Evolutionary conservation across 2,329 filamentous ascomycete genomes (phyloP).

Genomic region (Nothomitra cinnamomea): DNA sequence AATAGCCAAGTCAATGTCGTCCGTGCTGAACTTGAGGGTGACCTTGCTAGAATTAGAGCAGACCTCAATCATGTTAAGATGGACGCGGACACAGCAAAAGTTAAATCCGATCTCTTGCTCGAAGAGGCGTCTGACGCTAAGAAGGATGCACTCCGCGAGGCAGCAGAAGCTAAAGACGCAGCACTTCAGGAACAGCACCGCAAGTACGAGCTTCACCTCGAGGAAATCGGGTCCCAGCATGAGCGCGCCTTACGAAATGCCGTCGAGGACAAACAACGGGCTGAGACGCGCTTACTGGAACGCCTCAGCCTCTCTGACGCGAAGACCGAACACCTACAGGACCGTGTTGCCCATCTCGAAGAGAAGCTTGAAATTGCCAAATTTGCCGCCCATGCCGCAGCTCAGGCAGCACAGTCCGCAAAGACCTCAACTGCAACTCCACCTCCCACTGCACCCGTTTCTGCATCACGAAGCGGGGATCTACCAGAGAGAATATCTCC

Average conservation of each 20-base stretch:
- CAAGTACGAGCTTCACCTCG: constrained; percentile 51
- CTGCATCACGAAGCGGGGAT: constrained; percentile 16
- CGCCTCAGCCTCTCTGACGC: constrained; percentile 67
- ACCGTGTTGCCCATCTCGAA: constrained; percentile 69
- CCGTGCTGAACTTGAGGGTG: constrained; percentile 64
- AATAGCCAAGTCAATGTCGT: constrained; percentile 75
- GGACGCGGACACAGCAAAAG: constrained; percentile 66
- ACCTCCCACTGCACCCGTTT: constrained; percentile 18
- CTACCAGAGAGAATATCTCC: constrained; percentile 78
- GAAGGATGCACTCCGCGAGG: constrained; percentile 38
- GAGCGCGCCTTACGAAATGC: constrained; percentile 56
- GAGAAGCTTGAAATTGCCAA: constrained; percentile 84
- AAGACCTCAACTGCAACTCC: constrained; percentile 32
- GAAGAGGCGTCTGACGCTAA: constrained; percentile 63
- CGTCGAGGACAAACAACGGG: constrained; percentile 64
- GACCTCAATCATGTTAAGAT: constrained; percentile 65
- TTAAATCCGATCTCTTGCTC: constrained; percentile 66
- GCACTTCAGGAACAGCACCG: constrained; percentile 38
- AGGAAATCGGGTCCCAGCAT: constrained; percentile 61
- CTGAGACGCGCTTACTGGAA: constrained; percentile 65
- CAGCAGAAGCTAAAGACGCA: constrained; percentile 33
- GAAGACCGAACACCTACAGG: constrained; percentile 50
- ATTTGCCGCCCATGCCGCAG: constrained; percentile 70
- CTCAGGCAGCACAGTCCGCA: constrained; percentile 49
- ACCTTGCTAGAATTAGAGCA: constrained; percentile 51